Base-by-base conservation (phyloP, 768 basidiomycete genomes). In the Phylloporus arenicola region DNA sequence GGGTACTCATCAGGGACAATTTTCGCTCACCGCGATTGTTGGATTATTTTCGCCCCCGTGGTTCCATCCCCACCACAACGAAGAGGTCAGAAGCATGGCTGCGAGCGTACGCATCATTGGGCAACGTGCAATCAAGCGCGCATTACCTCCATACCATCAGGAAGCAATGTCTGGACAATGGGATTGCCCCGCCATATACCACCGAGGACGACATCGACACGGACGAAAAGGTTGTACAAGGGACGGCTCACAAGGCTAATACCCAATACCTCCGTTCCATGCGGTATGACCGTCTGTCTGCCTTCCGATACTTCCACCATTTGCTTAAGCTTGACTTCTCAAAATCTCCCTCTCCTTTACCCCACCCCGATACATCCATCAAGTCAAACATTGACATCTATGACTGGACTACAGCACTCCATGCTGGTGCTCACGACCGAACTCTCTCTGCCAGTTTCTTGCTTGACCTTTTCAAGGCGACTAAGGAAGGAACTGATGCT, bases 1-100 rank as follows among this genome's bases (percentile, higher is more conserved):
- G 69, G 8, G 58, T 65, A 0, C 66, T 84, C 0, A 71, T 82
- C 40, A 68, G 68, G 37, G 76, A 82, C 56, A 72, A 75, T 0
- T 78, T 78, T 52, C 69, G 81, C 33, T 75, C 76, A 0, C 61
- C 77, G 1, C 73, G 78, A 41, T 65, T 85, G 47, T 69, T 80
- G 13, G 73, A 74, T 39, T 70, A 70, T 33, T 67, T 85, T 17
- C 75, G 67, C 12, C 56, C 48, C 3, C 62, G 41, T 11, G 5
- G 35, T 11, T 29, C 34, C 17, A 19, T 13, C 7, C 31, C 30
- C 0, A 37, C 6, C 37, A 42, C 40, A 52, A 44, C 14, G 41
- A 41, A 56, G 29, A 44, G 4, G 20, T 48, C 44, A n/a, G 51
- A 63, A 31, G 54, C 56, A n/a, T 53, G 51, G 55, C 42, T 62